Base-by-base conservation (phyloP, 345 rosid species). In the Gossypium bickii region DNA sequence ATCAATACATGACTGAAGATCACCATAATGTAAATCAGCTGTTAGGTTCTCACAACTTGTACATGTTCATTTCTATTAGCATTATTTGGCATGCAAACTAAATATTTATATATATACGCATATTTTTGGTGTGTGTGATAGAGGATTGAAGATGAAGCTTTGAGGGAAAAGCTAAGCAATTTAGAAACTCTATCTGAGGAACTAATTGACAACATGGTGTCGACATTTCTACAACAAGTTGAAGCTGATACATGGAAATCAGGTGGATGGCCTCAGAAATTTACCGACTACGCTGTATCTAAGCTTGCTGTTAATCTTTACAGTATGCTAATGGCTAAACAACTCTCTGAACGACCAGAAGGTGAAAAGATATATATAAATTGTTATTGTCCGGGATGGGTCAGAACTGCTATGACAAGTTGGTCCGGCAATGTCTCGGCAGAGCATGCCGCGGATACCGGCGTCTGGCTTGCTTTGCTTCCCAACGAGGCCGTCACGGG, bases 311-410 rank as follows among this genome's bases (percentile, higher is more conserved):
- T 95, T 29, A 95, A 91, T 70, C 81, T 90, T 44, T 89, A 78
- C 84, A 93, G 97, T 1, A 82, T 97, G 79, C 67, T 91, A 57
- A 59, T 91, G 86, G 94, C 93, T 0, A 88, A 81, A 77, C 80
- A 80, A 62, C 80, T 95, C 7, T 78, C 82, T 0, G 83, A 87
- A 65, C 89, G 92, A 56, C 88, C 91, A 4, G 97, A 91, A 25
- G 99, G 92, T 48, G 70, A 85, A 80, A 91, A 90, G 85, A 90
- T 95, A 66, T 86, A 83, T 67, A 83, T 89, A 69, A 95, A 95
- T 75, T 91, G 96, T 71, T 95, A 86, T 83, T 95, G 99, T 78
- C 99, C 99, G 0, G 99, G 99, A 58, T 91, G 94, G 99, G 99
- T 90, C 12, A 95, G 88, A 85, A 95, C 98, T n/a, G 96, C 98